A percentile compares a stretch with the other conserved stretches of the same genome.
Conservation (phyloP, 2,329 filamentous ascomycete genomes). For the Hymenoscyphus albidus region DNA sequence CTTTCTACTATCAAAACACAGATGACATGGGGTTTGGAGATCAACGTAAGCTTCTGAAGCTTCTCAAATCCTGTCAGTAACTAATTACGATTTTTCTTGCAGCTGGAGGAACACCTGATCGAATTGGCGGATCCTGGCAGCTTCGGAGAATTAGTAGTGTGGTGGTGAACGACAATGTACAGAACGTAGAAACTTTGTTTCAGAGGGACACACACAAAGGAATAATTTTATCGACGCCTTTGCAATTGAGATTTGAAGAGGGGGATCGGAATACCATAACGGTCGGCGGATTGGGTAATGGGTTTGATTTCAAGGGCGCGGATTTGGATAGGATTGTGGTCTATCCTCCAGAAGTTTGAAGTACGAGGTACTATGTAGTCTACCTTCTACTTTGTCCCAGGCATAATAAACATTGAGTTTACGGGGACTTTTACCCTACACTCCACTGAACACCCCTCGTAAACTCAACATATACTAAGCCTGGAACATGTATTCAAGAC, state of each 20-base stretch:
- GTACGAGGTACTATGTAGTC: no score
- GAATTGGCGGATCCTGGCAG: constrained; percentile 57
- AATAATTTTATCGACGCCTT: constrained; percentile 54
- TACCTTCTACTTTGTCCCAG: no score
- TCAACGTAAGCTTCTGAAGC: not conserved
- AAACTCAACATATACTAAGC: not conserved
- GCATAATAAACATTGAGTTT: no score
- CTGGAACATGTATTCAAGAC: no score
- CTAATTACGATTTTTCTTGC: constrained; percentile 7
- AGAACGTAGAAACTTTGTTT: constrained; percentile 47
- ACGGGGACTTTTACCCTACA: no score
- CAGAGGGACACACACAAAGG: constrained; percentile 57
- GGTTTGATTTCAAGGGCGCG: constrained; percentile 52
- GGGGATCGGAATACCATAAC: constrained; percentile 51
- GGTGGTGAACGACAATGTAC: constrained; percentile 50
- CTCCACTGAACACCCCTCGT: not conserved
- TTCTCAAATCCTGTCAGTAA: not conserved
- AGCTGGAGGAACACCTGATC: constrained; percentile 53
- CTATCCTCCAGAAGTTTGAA: constrained; percentile 48
- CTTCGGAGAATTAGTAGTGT: constrained; percentile 58
- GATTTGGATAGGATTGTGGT: constrained; percentile 58
- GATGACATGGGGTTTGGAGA: not conserved
- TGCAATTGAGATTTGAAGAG: constrained; percentile 50
- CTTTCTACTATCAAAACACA: not conserved
- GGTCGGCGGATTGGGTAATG: constrained; percentile 54